These are phyloP conservation scores for Colletotrichum chlorophyti DNA, from an alignment of 2,329 filamentous ascomycete genomes.

Conservation along the genomic window DNA sequence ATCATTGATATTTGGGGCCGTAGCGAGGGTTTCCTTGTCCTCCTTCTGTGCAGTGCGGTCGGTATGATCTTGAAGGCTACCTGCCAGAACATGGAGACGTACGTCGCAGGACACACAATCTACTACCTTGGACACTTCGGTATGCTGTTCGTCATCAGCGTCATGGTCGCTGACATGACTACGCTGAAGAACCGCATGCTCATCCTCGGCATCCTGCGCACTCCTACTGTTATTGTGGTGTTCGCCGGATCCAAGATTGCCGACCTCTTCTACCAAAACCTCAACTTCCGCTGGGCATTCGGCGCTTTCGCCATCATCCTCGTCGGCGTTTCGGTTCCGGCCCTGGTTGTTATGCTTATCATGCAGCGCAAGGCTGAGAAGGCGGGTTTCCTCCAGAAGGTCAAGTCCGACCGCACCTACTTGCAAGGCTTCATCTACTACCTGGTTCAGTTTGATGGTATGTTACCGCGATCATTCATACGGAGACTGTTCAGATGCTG, in stretches of 20 bases:
- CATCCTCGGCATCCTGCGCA: conserved; percentile 48
- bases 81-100: conserved; percentile 63
- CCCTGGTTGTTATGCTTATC: conserved; percentile 41
- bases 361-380: conserved; percentile 55
- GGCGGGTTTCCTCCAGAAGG: conserved; percentile 43
- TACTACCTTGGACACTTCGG: conserved; percentile 64
- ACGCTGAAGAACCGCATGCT: conserved; percentile 51
- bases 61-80: conserved; percentile 69
- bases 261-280: conserved; percentile 44
- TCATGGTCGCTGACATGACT: conserved; percentile 52
- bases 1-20: conserved; percentile 57
- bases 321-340: conserved; percentile 51
- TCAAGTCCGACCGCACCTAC: conserved; percentile 15
- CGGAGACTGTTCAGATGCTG: not conserved
- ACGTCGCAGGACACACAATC: conserved; percentile 67
- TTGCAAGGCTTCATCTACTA: conserved; percentile 25
- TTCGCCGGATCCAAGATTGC: conserved; percentile 51
- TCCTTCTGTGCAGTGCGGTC: conserved; percentile 52
- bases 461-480: not conserved
- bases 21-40: conserved; percentile 50
- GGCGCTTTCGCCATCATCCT: conserved; percentile 69
- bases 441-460: conserved; percentile 29
- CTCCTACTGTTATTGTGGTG: conserved; percentile 50
- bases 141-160: conserved; percentile 46
- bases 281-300: conserved; percentile 57